Conservation (phyloP, 257 asterid genomes). For the Mentha longifolia region DNA sequence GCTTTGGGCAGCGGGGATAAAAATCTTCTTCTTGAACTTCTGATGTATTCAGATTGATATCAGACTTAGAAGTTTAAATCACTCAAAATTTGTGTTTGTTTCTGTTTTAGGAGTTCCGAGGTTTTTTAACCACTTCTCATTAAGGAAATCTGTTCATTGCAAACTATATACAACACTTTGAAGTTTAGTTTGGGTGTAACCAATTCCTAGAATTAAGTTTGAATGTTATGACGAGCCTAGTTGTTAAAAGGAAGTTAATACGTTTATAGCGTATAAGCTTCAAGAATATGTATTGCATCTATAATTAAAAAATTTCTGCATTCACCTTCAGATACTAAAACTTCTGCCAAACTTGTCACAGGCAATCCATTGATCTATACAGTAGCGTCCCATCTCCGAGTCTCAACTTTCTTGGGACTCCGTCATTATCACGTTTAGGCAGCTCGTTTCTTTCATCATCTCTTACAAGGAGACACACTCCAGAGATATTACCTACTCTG, state of each 20-base stretch:
- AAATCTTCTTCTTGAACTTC: background rate
- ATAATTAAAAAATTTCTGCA: background rate
- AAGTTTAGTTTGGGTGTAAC: background rate
- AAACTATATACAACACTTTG: background rate
- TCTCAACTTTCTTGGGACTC: constrained; percentile 73
- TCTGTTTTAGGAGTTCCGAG: background rate
- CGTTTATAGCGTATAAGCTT: background rate
- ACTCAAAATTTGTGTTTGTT: background rate
- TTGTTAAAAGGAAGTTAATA: background rate
- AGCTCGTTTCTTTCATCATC: constrained; percentile 81
- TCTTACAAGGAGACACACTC: constrained; percentile 72
- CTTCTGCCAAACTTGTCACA: constrained; percentile 39
- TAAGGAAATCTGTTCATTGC: too few species aligned
- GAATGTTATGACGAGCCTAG: background rate
- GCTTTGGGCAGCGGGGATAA: background rate
- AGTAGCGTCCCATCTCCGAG: constrained; percentile 91
- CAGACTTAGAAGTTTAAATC: background rate
- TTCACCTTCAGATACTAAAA: constrained; percentile 14
- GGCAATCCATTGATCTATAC: constrained; percentile 92
- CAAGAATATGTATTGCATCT: background rate
- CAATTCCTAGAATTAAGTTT: background rate
- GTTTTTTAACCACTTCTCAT: too few species aligned
- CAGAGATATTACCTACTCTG: constrained; percentile 73
- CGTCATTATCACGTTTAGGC: constrained; percentile 63
- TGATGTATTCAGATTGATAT: background rate